Base-by-base conservation (phyloP, 1,284 basidiomycete species). In the Pseudozyma pruni region DNA sequence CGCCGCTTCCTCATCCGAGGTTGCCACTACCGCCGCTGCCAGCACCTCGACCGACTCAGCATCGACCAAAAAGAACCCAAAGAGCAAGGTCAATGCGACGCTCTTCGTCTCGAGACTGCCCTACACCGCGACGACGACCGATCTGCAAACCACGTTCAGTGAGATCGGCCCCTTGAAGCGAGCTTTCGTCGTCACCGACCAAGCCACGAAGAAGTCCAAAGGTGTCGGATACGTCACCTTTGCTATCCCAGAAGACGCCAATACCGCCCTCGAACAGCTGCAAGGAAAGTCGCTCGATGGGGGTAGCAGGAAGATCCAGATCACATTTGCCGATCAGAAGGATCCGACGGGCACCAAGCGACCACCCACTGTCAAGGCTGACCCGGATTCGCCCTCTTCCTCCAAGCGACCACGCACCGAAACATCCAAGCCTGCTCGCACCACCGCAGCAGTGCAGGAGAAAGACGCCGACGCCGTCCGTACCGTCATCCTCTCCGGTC, bases 181-280 rank as follows among this genome's bases (percentile, higher is more conserved):
- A 33, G 95, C 94, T 0, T 98, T 99, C 80, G 89, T 99, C 2
- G 95, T 98, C 11, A 89, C 89, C 4, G 90, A 92, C 64, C 87
- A 87, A 42, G 89, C 61, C 32, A 89, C 90, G 0, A 90, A 91
- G 34, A 87, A 89, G 27, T 94, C 93, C 4, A 97, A 97, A 82
- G 96, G 95, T 73, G 93, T 98, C n/a, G 95, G 95, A 63, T 98
- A 98, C 83, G 93, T 98, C 61, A 90, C 93, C 0, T 98, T 94
- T 83, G 89, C 94, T 1, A 86, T 93, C 66, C 87, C 87, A 53
- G 91, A 96, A 76, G 96, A 98, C 84, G 96, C 94, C 11, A 57
- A 64, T 33, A 64, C 67, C 16, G 79, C 80, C 9, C 47, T 79
- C 19, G 54, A 74, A 10, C 72, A 76, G 54, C 70, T 82, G 5